Conservation (phyloP, 305 asterid species). For the Rubia occidens region DNA sequence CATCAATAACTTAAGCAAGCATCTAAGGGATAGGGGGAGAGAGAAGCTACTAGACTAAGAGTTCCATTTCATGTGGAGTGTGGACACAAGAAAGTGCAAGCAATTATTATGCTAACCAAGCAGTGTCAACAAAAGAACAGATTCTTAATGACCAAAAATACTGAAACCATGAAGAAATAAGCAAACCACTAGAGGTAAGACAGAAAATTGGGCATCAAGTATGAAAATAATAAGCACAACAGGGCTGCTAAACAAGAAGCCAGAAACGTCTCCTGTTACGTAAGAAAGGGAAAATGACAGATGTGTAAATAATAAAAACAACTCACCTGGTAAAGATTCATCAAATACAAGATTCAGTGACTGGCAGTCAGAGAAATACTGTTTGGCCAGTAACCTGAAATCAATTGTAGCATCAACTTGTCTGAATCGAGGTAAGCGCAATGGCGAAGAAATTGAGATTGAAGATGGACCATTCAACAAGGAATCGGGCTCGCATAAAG, state of each 20-base stretch:
- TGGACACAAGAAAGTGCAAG: background rate
- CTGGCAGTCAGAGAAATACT: slow-evolving; percentile 68
- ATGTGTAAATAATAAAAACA: background rate
- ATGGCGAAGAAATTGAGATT: slow-evolving; percentile 86
- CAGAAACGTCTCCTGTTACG: background rate
- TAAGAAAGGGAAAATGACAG: background rate
- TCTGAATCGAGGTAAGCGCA: slow-evolving; percentile 83
- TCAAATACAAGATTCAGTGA: slow-evolving; percentile 74
- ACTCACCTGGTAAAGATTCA: slow-evolving; percentile 60
- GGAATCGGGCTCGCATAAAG: slow-evolving; percentile 80
- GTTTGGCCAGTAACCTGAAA: slow-evolving; percentile 81
- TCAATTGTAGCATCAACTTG: slow-evolving; percentile 58
- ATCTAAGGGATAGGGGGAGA: background rate
- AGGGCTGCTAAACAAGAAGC: background rate
- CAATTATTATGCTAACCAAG: background rate
- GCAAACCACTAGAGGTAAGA: background rate
- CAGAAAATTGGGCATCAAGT: background rate
- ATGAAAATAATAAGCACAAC: background rate
- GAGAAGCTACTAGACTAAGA: background rate
- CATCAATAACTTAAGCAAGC: slow-evolving; percentile 1
- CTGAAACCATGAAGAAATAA: background rate
- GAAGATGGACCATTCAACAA: slow-evolving; percentile 88
- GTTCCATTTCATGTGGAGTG: background rate
- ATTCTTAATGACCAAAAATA: background rate
- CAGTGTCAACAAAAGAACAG: background rate